Conservation (phyloP, 1,139 yeast species). For the Saccharomyces pastorianus region DNA sequence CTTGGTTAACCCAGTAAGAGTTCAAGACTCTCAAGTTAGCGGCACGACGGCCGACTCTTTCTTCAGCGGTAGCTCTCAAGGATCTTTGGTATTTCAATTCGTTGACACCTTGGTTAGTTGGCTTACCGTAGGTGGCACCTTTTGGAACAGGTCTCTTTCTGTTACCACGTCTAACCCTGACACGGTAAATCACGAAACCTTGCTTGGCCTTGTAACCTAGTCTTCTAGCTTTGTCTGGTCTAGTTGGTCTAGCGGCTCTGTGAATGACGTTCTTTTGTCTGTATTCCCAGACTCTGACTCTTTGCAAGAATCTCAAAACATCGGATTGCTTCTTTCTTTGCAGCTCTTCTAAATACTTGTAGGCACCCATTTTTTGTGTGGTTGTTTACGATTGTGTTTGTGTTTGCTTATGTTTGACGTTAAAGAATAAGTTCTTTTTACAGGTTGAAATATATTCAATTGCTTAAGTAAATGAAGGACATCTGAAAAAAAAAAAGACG, state of each 20-base stretch:
- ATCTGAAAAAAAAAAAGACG: too few relatives aligned
- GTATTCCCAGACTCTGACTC: constrained; percentile 99
- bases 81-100: constrained; percentile 99
- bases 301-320: constrained; percentile 95
- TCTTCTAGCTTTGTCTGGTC: constrained; percentile 99
- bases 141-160: constrained; percentile 99
- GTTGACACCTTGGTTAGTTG: constrained; percentile 99
- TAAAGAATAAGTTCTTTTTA: too few relatives aligned
- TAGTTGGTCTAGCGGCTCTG: constrained; percentile 98
- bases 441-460: too few relatives aligned
- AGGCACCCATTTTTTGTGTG: constrained; percentile 78
- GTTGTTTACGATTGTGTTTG: not conserved
- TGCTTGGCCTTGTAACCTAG: constrained; percentile 99
- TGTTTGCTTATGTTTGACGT: too few relatives aligned
- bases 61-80: constrained; percentile 96
- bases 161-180: constrained; percentile 99
- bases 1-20: constrained; percentile 99
- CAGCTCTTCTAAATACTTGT: constrained; percentile 98
- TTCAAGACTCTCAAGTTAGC: constrained; percentile 97
- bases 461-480: too few relatives aligned
- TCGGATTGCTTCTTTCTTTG: constrained; percentile 99
- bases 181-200: constrained; percentile 96
- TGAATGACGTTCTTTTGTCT: constrained; percentile 98
- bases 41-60: constrained; percentile 98
- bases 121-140: constrained; percentile 99